A percentile compares a stretch with the other conserved stretches of the same genome.
phyloP scores from a whole-genome alignment of 345 rosid genomes.

The Gossypium mustelinum region DNA sequence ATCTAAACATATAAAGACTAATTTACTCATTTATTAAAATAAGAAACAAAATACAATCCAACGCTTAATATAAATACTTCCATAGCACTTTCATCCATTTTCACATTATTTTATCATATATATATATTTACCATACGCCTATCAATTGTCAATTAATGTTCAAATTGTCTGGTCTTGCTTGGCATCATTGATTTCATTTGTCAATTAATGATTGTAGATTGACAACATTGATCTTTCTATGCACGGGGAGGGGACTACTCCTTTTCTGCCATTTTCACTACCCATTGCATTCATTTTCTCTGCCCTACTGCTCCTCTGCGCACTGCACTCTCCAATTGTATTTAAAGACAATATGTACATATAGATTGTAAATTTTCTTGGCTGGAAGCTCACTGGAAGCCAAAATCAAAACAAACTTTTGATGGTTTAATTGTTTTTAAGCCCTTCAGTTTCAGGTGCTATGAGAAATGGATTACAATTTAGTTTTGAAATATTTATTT shows the following conservation, averaged over 20 bases:
- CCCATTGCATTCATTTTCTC: not conserved
- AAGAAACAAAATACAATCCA: no score
- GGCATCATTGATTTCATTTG: not conserved
- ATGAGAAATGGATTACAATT: not conserved
- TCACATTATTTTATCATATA: no score
- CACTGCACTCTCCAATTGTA: not conserved
- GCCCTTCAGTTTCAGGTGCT: not conserved
- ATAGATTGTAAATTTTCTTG: not conserved
- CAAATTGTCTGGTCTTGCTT: not conserved
- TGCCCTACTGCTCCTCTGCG: not conserved
- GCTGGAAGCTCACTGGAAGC: not conserved
- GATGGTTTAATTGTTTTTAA: not conserved
- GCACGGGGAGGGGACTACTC: not conserved
- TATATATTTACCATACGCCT: no score
- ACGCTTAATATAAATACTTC: fast-evolving
- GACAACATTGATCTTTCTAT: not conserved
- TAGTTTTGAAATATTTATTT: no score
- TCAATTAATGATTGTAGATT: not conserved
- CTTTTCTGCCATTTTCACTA: not conserved
- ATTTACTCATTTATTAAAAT: no score
- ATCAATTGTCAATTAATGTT: not conserved
- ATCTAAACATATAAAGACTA: no score
- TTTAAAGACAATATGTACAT: not conserved
- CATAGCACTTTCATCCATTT: no score
- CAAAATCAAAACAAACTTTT: not conserved